Conservation (phyloP, 768 basidiomycete genomes). For the Ramaria sp. region DNA sequence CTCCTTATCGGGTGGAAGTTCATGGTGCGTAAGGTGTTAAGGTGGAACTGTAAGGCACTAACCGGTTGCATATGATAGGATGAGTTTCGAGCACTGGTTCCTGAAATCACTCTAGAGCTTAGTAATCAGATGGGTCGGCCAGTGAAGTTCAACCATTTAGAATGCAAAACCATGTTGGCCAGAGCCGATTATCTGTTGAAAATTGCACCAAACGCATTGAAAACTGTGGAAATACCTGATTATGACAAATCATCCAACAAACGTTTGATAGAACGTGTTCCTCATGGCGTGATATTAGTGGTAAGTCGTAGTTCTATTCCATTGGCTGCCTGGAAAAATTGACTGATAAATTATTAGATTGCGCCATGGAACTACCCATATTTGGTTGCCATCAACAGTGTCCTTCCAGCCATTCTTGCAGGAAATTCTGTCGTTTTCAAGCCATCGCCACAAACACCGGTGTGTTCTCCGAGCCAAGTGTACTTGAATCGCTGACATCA, state of each 20-base stretch:
- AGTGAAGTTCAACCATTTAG: not conserved
- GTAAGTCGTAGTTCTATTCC: conserved; percentile 86
- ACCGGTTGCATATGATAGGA: conserved; percentile 19
- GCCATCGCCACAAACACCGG: conserved; percentile 92
- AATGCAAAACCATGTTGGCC: conserved; percentile 17
- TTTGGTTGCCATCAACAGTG: conserved; percentile 81
- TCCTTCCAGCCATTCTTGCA: conserved; percentile 84
- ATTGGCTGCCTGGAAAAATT: conserved; percentile 20
- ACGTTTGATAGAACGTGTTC: conserved; percentile 72
- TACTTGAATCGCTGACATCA: not conserved
- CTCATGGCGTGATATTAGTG: conserved; percentile 79
- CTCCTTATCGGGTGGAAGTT: conserved; percentile 64
- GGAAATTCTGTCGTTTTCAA: conserved; percentile 90
- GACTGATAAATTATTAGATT: not conserved
- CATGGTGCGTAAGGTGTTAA: conserved; percentile 37
- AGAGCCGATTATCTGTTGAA: conserved; percentile 77
- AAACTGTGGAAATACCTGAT: conserved; percentile 61
- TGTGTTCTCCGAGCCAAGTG: conserved; percentile 5
- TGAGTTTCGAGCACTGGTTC: conserved; percentile 39
- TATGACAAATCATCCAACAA: conserved; percentile 78
- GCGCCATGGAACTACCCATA: conserved; percentile 61
- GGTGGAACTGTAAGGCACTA: conserved; percentile 17
- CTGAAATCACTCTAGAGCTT: conserved; percentile 65
- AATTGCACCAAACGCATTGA: conserved; percentile 66
- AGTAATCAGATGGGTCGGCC: conserved; percentile 81